These are phyloP conservation scores for Turnera subulata DNA, from an alignment of 345 rosid genomes.

Conservation along the genomic window DNA sequence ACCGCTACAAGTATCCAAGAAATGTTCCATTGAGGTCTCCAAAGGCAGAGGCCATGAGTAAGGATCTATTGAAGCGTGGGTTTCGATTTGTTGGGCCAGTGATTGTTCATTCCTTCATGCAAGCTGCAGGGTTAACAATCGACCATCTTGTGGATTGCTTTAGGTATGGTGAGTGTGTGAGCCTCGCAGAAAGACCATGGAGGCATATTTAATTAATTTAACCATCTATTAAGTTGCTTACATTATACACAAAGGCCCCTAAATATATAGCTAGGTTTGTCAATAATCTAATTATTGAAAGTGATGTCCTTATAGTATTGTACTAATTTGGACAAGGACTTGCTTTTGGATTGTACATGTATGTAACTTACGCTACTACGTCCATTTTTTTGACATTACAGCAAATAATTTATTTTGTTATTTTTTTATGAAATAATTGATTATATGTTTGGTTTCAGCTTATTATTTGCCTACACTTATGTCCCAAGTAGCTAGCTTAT, in stretches of 20 bases:
- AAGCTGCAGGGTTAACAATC: conserved; percentile 83
- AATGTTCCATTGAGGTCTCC: conserved; percentile 77
- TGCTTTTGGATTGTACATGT: no score
- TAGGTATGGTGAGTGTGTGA: conserved; percentile 69
- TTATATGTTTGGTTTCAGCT: no score
- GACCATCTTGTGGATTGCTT: conserved; percentile 89
- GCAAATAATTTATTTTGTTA: no score
- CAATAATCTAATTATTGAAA: no score
- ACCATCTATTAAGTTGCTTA: not conserved
- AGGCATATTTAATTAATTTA: conserved; percentile 75
- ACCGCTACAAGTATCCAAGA: conserved; percentile 67
- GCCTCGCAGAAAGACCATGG: conserved; percentile 89
- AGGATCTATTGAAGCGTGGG: conserved; percentile 71
- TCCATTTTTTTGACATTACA: no score
- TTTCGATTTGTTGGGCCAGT: conserved; percentile 93
- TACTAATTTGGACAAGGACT: no score
- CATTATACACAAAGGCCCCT: not conserved
- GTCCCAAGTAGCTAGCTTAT: no score
- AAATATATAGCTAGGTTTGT: no score
- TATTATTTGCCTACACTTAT: no score
- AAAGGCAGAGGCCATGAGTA: conserved; percentile 84
- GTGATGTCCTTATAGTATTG: no score
- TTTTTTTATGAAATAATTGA: no score
- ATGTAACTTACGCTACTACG: no score
- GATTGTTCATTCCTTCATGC: conserved; percentile 89